Percentiles rank a stretch among this genome's conserved stretches.
phyloP scores from a whole-genome alignment of 1,139 yeast species.

The Pneumocystis wakefieldiae region DNA sequence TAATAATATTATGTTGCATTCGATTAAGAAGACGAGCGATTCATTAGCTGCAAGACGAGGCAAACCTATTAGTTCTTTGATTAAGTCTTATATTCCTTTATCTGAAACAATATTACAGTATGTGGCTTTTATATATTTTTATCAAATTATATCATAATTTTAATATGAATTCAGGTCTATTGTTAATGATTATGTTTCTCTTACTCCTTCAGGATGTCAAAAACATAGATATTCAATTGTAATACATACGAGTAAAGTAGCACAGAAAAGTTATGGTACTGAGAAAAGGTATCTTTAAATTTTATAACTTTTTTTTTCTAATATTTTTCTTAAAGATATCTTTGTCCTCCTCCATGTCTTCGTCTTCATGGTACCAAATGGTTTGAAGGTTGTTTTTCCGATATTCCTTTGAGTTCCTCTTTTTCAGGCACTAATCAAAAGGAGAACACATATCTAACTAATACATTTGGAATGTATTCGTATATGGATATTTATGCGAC shows the following conservation, averaged over 20 bases:
- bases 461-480: not conserved
- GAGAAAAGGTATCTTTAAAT: not conserved
- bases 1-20: not conserved
- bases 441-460: not conserved
- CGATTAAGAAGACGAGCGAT: not conserved
- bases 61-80: not conserved
- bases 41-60: not conserved
- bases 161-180: not conserved
- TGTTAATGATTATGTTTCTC: not conserved
- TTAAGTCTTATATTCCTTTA: not conserved
- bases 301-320: not conserved
- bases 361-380: not conserved
- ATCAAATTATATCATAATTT: not conserved
- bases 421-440: not conserved
- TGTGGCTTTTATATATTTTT: not conserved
- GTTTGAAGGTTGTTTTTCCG: not conserved
- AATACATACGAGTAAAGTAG: not conserved
- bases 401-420: not conserved
- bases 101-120: not conserved
- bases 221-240: not conserved
- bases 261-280: conserved; percentile 1
- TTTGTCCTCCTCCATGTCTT: not conserved
- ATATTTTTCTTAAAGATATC: not conserved
- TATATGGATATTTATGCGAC: not conserved
- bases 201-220: not conserved